phyloP scores from a whole-genome alignment of 306 rosid species.

The Canavalia gladiata region DNA sequence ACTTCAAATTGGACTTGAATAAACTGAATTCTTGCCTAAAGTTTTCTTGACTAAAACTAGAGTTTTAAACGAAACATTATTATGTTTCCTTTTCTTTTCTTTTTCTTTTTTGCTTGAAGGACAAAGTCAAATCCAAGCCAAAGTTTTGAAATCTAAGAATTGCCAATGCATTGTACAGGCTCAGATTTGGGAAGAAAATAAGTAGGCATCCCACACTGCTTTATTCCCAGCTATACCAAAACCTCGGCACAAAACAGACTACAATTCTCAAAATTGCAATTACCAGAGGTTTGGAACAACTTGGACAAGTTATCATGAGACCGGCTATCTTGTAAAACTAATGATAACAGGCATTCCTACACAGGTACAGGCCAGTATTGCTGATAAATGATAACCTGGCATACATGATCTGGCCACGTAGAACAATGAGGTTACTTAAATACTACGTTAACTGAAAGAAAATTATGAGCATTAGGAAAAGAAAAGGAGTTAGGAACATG shows the following conservation, averaged over 20 bases:
- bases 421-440: conserved; percentile 1
- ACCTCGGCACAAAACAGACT: background rate
- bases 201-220: background rate
- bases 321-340: background rate
- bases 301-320: background rate
- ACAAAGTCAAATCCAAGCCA: background rate
- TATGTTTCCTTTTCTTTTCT: no score
- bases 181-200: background rate
- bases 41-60: no score
- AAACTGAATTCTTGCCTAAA: no score
- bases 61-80: no score
- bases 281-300: background rate
- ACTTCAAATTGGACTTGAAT: no score
- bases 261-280: background rate
- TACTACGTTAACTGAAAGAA: conserved; percentile 2
- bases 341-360: conserved; percentile 15
- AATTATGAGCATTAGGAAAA: conserved; percentile 4
- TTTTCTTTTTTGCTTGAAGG: background rate
- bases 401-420: background rate
- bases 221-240: background rate
- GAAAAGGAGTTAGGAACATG: background rate
- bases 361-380: background rate
- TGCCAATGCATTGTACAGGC: background rate
- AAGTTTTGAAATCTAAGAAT: background rate
- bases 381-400: background rate